Evolutionary conservation across 148 eudicot species (phyloP).

Genomic region (Silene uniflora): DNA sequence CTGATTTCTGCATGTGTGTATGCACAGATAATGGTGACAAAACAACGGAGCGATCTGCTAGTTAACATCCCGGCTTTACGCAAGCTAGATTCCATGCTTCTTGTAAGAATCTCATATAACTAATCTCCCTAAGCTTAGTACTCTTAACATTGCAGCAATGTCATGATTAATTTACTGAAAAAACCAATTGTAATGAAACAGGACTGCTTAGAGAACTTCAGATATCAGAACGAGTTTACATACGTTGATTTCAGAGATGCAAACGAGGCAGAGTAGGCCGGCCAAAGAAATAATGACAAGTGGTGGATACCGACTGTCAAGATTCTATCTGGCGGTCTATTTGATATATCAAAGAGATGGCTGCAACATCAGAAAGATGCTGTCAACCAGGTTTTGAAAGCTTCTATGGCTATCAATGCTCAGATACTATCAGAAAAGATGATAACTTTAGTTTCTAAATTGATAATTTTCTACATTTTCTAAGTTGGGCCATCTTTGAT

Average conservation of each 20-base stretch:
- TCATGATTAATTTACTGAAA: neutral
- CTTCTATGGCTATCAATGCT: constrained; percentile 92
- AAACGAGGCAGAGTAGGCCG: constrained; percentile 50
- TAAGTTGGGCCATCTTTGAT: no score
- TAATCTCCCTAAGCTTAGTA: neutral
- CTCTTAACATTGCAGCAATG: neutral
- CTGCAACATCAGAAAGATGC: constrained; percentile 70
- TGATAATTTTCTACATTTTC: no score
- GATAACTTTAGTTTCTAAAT: no score
- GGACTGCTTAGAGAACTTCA: constrained; percentile 77
- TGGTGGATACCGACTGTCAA: constrained; percentile 91
- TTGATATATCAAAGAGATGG: constrained; percentile 58
- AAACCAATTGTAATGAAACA: constrained; percentile 28
- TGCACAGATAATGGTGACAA: constrained; percentile 76
- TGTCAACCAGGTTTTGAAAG: constrained; percentile 83
- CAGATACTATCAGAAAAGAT: constrained; percentile 73
- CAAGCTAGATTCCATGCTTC: constrained; percentile 82
- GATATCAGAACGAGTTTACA: constrained; percentile 51
- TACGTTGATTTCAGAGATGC: constrained; percentile 59
- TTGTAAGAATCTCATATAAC: constrained; percentile 44
- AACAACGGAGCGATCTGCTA: constrained; percentile 70
- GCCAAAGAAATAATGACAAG: constrained; percentile 46
- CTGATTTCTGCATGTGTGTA: constrained; percentile 8
- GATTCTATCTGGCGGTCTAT: constrained; percentile 63
- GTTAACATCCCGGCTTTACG: constrained; percentile 78